Conservation (phyloP, 495 filamentous ascomycete species). For the Aspergillus saccharolyticus region DNA sequence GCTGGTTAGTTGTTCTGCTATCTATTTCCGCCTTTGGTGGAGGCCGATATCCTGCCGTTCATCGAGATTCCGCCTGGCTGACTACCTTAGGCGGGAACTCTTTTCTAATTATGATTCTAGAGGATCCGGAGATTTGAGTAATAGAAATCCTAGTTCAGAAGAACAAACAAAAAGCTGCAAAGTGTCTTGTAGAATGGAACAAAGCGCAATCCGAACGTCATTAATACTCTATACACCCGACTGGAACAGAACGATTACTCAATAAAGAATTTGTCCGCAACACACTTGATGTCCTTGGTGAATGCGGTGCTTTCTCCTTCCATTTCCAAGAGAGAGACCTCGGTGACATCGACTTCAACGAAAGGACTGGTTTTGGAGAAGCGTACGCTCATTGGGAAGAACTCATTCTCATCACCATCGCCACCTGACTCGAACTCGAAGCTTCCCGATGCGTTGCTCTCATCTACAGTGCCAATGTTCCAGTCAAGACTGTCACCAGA, state of each 20-base stretch:
- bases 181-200: background rate
- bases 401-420: slow-evolving; percentile 76
- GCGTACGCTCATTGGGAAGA: slow-evolving; percentile 92
- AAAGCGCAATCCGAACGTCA: slow-evolving; percentile 36
- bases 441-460: slow-evolving; percentile 71
- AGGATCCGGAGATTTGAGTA: slow-evolving; percentile 6
- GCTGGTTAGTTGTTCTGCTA: too few relatives aligned
- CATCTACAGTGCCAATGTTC: slow-evolving; percentile 78
- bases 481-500: slow-evolving; percentile 90
- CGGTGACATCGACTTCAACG: slow-evolving; percentile 80
- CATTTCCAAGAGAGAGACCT: slow-evolving; percentile 70
- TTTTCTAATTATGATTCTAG: background rate
- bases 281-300: slow-evolving; percentile 81
- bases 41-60: too few relatives aligned
- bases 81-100: too few relatives aligned
- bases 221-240: slow-evolving; percentile 42
- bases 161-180: slow-evolving; percentile 11
- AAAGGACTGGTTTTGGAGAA: slow-evolving; percentile 85
- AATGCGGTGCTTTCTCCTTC: slow-evolving; percentile 74
- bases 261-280: slow-evolving; percentile 77
- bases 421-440: slow-evolving; percentile 91
- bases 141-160: slow-evolving; percentile 8
- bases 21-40: too few relatives aligned
- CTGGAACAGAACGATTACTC: slow-evolving; percentile 46
- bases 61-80: too few relatives aligned